Evolutionary conservation across 257 asterid species (phyloP), one percentile per base, ranked within the genome.

Genomic region (Solanum virginianum): DNA sequence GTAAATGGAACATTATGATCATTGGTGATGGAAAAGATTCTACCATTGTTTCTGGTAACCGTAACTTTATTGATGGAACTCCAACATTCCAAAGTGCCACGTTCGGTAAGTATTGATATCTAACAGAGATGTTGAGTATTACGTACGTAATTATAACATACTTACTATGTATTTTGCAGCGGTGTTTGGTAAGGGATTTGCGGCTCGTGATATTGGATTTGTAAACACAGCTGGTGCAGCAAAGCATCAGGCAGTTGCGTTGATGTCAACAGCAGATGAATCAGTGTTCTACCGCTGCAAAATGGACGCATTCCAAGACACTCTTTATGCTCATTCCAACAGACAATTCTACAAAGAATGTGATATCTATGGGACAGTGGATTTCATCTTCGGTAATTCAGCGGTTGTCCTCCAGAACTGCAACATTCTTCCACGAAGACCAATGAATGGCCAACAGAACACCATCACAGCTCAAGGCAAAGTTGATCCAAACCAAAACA

Each of bases 151-250:
- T 36, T 36, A 36, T 36, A 36, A 36, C 6, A 36, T 36, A 36
- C 41, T 36, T 36, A 36, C 41, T 36, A 8, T 60, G 74, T n/a
- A 14, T n/a, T 86, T 18, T 29, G 36, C 54, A 56, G 80, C 75
- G 1, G 69, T 63, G 32, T 80, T 89, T 36, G 94, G 94, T 6
- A 68, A 87, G 86, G 97, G 99, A 53, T 95, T 95, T 89, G 86
- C 93, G 3, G 98, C 92, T 4, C 94, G 97, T 0, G 99, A 89
- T 65, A 91, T 91, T 75, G 89, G 92, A 70, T 91, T 91, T 47
- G 81, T 63, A 10, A 91, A 90, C 87, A 88, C 89, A 1, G 91
- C 91, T 1, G 91, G 93, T 36, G 85, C 91, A 53, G 84, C 87
- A 55, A 91, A 90, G 88, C 94, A 91, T 18, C 94, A 91, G 55